Conservation (phyloP, 768 basidiomycete genomes). For the Sporobolomyces roseus region DNA sequence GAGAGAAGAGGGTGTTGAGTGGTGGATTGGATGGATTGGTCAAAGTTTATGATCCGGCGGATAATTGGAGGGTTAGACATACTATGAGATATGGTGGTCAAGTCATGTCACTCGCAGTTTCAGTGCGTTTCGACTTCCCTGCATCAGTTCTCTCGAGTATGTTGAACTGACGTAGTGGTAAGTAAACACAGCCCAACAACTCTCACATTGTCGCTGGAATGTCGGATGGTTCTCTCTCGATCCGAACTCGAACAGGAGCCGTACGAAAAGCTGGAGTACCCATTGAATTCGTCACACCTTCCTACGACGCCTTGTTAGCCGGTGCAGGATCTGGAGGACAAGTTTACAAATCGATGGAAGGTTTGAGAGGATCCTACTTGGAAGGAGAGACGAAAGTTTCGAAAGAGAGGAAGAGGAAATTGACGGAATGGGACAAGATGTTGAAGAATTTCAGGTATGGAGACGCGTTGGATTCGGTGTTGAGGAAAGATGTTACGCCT, state of each 20-base stretch:
- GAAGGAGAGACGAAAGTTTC: conserved; percentile 72
- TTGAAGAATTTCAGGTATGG: conserved; percentile 91
- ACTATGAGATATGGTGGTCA: conserved; percentile 98
- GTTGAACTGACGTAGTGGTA: too few species aligned
- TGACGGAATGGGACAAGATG: conserved; percentile 82
- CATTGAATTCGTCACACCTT: conserved; percentile 31
- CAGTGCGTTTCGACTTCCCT: conserved; percentile 61
- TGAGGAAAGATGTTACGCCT: conserved; percentile 82
- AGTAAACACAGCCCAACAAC: conserved; percentile 75
- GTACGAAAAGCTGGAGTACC: conserved; percentile 48
- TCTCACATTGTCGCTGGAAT: conserved; percentile 96
- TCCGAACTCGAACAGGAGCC: conserved; percentile 64
- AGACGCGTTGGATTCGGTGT: conserved; percentile 84
- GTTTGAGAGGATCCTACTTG: conserved; percentile 28
- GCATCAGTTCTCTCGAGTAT: too few species aligned
- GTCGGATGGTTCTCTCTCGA: conserved; percentile 96
- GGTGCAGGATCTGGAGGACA: conserved; percentile 34
- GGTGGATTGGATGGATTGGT: conserved; percentile 96
- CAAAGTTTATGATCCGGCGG: conserved; percentile 91
- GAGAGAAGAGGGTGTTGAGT: conserved; percentile 71
- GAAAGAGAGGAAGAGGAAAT: conserved; percentile 62
- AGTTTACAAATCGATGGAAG: conserved; percentile 36
- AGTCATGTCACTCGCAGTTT: conserved; percentile 80
- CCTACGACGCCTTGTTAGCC: conserved; percentile 41
- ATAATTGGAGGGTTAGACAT: conserved; percentile 86